Evolutionary conservation across 306 rosid genomes (phyloP).

Genomic region (Purshia tridentata): DNA sequence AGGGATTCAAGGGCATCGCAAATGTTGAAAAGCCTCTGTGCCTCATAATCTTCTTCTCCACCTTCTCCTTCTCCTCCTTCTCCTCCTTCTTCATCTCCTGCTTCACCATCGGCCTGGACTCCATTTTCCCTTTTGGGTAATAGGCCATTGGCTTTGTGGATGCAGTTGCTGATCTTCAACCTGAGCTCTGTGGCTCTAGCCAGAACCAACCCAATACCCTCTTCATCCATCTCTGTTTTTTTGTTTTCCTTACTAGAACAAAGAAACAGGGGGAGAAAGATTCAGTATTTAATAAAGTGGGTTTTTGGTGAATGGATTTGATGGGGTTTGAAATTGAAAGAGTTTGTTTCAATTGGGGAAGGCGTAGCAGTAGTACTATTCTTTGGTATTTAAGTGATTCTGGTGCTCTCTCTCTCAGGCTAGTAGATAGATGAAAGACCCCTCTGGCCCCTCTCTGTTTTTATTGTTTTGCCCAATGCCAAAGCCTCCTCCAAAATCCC

Average conservation of each 20-base stretch:
- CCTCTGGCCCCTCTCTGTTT: no score
- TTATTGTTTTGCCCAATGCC: not conserved
- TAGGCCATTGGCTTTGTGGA: slow-evolving; percentile 45
- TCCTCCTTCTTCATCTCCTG: slow-evolving; percentile 18
- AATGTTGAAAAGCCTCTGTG: slow-evolving; percentile 62
- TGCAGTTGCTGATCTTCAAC: slow-evolving; percentile 69
- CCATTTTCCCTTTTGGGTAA: slow-evolving; percentile 10
- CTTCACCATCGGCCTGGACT: slow-evolving; percentile 11
- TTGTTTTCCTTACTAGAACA: not conserved
- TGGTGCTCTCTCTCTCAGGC: slow-evolving; percentile 10
- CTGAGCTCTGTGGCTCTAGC: slow-evolving; percentile 91
- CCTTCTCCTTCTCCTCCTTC: slow-evolving; percentile 30
- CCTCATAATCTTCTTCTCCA: slow-evolving; percentile 45
- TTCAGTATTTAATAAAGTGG: not conserved
- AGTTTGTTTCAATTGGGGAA: slow-evolving; percentile 10
- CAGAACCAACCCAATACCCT: slow-evolving; percentile 78
- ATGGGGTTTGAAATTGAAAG: slow-evolving; percentile 8
- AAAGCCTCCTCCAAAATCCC: not conserved
- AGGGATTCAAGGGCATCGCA: slow-evolving; percentile 84
- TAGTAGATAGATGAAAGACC: not conserved
- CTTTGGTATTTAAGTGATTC: slow-evolving; percentile 20
- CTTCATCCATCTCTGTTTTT: slow-evolving; percentile 55
- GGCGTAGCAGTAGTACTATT: slow-evolving; percentile 8
- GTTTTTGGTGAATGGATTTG: not conserved
- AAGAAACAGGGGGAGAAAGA: not conserved